Conservation (phyloP, 805 yeast species). For the Schwanniomyces vanrijiae region DNA sequence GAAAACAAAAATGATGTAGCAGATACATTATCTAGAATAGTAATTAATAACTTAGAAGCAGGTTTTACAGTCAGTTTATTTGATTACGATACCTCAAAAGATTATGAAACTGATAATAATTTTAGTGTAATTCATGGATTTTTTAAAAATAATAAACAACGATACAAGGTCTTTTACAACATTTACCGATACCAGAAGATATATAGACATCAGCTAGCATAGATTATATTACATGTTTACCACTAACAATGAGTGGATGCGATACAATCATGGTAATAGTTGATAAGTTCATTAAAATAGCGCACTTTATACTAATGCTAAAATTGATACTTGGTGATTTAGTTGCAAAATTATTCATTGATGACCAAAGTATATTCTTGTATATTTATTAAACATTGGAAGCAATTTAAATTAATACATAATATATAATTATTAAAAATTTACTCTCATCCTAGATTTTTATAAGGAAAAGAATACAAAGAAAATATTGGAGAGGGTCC, state of each 20-base stretch:
- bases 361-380: no score
- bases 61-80: not conserved
- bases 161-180: slow-evolving; percentile 1
- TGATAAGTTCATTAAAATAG: slow-evolving; percentile 14
- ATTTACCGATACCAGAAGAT: not conserved
- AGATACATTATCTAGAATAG: not conserved
- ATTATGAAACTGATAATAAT: no score
- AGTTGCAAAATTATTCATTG: slow-evolving; percentile 3
- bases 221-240: slow-evolving; percentile 14
- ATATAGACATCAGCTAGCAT: slow-evolving; percentile 4
- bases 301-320: slow-evolving; percentile 12
- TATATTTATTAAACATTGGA: no score
- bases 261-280: slow-evolving; percentile 14
- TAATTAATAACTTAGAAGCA: no score
- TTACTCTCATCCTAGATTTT: no score
- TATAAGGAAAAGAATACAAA: no score
- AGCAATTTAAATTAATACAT: no score
- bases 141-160: not conserved
- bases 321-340: slow-evolving; percentile 1
- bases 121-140: not conserved
- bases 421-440: no score
- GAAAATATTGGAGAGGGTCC: no score
- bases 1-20: not conserved
- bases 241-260: slow-evolving; percentile 2
- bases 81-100: not conserved